Base-by-base conservation (phyloP, 805 yeast genomes). In the Ogataea kodamae region DNA sequence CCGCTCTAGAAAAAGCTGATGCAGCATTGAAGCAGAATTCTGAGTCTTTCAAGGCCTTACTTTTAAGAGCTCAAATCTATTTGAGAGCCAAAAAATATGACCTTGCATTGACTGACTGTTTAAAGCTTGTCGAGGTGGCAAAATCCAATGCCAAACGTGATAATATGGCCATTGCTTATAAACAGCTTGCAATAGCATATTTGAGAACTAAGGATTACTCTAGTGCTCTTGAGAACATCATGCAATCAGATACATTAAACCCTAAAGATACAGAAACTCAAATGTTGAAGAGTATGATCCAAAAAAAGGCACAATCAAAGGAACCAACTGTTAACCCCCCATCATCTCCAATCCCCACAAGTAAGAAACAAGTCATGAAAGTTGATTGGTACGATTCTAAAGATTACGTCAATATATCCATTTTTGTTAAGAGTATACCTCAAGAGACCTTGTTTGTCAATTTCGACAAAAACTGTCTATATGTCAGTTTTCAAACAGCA, bases 311-410 rank as follows among this genome's bases (percentile, higher is more conserved):
- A 36, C 31, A 43, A 23, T 65, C 65, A 38, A 54, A 56, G 6
- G 27, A 22, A 2, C 14, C 32, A 9, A 15, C 28, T 6, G 42
- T 18, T 7, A 7, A 7, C 9, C 9, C 21, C 9, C 21, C 21
- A 7, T 7, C 9, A 7, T 9, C 9, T 7, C 21, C 21, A 7
- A 9, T 7, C 7, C 9, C 9, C 9, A 7, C 21, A 7, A 9
- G 9, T 18, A 9, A 18, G 9, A 20, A 23, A 9, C 22, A 40
- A 11, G 24, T 31, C 45, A 56, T 70, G 22, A 70, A 69, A 48
- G 59, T 63, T n/a, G 89, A 83, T 45, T 83, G 82, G 78, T 90
- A 78, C 60, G 96, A 92, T 56, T 68, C 78, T 10, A 49, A 62
- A 7, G 62, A 62, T 1, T 54, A 56, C 3, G 74, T 88, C 9